These are phyloP conservation scores for Fusarium mundagurra DNA, from an alignment of 2,329 filamentous ascomycete genomes.

Conservation along the genomic window DNA sequence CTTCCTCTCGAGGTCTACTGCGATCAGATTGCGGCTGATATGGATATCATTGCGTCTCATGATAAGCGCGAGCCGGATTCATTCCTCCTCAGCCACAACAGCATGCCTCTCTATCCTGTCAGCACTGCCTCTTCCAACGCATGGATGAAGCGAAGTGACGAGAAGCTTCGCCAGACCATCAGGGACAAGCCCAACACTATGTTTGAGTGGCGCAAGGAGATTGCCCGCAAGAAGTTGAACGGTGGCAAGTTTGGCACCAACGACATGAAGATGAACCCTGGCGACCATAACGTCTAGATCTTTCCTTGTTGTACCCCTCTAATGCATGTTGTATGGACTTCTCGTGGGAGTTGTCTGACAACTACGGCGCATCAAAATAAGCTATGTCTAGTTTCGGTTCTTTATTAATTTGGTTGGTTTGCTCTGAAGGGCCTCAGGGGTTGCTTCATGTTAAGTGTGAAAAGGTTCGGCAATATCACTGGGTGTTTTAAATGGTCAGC, in stretches of 20 bases:
- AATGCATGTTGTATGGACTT: conserved; percentile 36
- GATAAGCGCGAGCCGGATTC: conserved; percentile 47
- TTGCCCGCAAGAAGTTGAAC: conserved; percentile 30
- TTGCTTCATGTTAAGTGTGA: conserved; percentile 2
- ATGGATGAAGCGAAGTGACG: conserved; percentile 55
- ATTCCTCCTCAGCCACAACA: conserved; percentile 50
- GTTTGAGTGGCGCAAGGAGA: conserved; percentile 47
- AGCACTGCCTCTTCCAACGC: conserved; percentile 50
- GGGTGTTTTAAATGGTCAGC: conserved; percentile 8
- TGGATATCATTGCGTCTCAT: conserved; percentile 75
- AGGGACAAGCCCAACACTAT: conserved; percentile 52
- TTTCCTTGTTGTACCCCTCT: conserved; percentile 8
- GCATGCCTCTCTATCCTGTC: conserved; percentile 67
- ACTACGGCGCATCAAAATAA: conserved; percentile 41
- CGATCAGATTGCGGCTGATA: conserved; percentile 75
- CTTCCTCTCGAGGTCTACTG: conserved; percentile 81
- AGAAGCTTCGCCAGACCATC: conserved; percentile 52
- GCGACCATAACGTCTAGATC: conserved; percentile 40
- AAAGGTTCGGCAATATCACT: conserved; percentile 24
- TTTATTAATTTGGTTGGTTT: conserved; percentile 32
- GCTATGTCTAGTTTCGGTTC: conserved; percentile 17
- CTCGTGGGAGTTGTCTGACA: conserved; percentile 18
- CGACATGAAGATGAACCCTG: conserved; percentile 16
- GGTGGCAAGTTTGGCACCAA: conserved; percentile 9
- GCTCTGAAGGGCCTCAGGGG: background rate